These are phyloP conservation scores for Metschnikowia gelsemii DNA, from an alignment of 805 yeast species.

Conservation along the genomic window DNA sequence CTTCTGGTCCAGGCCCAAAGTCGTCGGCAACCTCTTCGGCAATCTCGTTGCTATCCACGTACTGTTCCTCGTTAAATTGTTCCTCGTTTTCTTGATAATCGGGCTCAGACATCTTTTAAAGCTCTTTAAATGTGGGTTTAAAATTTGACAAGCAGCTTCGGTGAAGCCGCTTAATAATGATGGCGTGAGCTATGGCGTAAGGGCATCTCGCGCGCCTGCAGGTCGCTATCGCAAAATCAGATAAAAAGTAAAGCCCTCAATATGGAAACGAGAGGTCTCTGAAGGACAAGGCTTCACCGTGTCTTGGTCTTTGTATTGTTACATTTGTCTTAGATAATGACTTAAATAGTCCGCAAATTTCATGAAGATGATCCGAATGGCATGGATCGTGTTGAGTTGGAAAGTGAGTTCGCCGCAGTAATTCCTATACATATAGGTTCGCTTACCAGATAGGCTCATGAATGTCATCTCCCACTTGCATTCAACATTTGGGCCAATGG, in stretches of 20 bases:
- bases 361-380: too few relatives aligned
- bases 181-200: conserved; percentile 6
- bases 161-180: conserved; percentile 8
- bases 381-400: too few relatives aligned
- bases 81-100: conserved; percentile 14
- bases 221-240: conserved; percentile 1
- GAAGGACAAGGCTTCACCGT: too few relatives aligned
- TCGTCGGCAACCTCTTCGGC: conserved; percentile 35
- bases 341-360: too few relatives aligned
- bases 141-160: neutral
- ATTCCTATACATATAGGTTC: too few relatives aligned
- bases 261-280: neutral
- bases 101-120: conserved; percentile 15
- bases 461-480: too few relatives aligned
- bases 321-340: too few relatives aligned
- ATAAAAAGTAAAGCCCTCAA: neutral
- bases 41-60: conserved; percentile 44
- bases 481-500: too few relatives aligned
- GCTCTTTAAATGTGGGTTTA: neutral
- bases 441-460: too few relatives aligned
- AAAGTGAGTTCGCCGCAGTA: too few relatives aligned
- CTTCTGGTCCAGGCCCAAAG: conserved; percentile 35
- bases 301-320: too few relatives aligned
- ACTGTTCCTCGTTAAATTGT: conserved; percentile 28
- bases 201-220: conserved; percentile 15